Evolutionary conservation across 2,329 filamentous ascomycete genomes (phyloP).

Genomic region (Endoconidiophora polonica): DNA sequence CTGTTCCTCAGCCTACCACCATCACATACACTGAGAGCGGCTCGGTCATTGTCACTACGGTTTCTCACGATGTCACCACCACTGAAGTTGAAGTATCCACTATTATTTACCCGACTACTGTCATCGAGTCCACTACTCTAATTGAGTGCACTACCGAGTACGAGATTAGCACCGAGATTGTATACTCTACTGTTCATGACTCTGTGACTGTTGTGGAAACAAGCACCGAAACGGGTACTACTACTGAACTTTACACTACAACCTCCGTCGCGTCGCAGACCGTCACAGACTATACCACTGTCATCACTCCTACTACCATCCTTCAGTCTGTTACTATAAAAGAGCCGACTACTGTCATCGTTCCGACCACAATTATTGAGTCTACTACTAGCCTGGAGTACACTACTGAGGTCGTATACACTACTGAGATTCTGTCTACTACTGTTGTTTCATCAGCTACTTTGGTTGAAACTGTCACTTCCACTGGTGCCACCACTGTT

Average conservation of each 20-base stretch:
- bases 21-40: conserved; percentile 2
- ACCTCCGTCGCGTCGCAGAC: neutral
- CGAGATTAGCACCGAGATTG: neutral
- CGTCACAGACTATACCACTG: neutral
- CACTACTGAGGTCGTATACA: neutral
- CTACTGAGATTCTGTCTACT: neutral
- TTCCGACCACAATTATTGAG: conserved; percentile 1
- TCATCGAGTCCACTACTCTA: neutral
- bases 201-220: neutral
- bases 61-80: neutral
- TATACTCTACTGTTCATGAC: conserved; percentile 2
- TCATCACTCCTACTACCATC: conserved; percentile 1
- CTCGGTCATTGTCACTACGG: neutral
- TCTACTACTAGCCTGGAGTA: neutral
- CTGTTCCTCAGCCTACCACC: conserved; percentile 1
- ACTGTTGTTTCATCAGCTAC: neutral
- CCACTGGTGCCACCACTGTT: neutral
- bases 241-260: neutral
- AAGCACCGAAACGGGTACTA: neutral
- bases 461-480: neutral
- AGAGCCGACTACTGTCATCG: conserved; percentile 6
- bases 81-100: neutral
- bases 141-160: neutral
- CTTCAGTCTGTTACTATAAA: neutral
- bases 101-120: neutral